These are phyloP conservation scores for Daedalea quercina DNA, from an alignment of 768 basidiomycete genomes.

Conservation along the genomic window DNA sequence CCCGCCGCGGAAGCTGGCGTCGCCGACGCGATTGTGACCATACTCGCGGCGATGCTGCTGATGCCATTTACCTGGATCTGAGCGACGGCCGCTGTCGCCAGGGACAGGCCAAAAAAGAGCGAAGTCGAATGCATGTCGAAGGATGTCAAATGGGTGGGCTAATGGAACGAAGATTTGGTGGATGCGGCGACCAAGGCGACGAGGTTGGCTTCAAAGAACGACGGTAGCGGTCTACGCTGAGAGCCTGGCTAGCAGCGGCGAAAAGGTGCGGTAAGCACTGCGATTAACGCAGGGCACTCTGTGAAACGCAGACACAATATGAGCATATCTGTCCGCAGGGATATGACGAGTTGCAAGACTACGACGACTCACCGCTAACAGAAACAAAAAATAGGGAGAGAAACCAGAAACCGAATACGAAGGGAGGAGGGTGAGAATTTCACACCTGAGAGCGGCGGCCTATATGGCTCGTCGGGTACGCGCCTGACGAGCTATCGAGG, in stretches of 20 bases:
- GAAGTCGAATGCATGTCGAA: slow-evolving; percentile 50
- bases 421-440: slow-evolving; percentile 26
- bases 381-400: slow-evolving; percentile 21
- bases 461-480: slow-evolving; percentile 28
- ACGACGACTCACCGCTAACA: slow-evolving; percentile 35
- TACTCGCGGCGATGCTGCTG: slow-evolving; percentile 19
- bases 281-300: slow-evolving; percentile 39
- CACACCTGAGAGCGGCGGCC: background rate
- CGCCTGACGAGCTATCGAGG: background rate
- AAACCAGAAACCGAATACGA: slow-evolving; percentile 34
- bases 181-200: slow-evolving; percentile 18
- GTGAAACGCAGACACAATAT: background rate
- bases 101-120: slow-evolving; percentile 49
- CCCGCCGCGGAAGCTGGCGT: slow-evolving; percentile 24
- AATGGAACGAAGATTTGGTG: slow-evolving; percentile 26
- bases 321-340: no score
- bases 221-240: slow-evolving; percentile 67
- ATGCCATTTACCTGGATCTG: slow-evolving; percentile 43
- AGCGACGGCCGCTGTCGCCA: slow-evolving; percentile 51
- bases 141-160: slow-evolving; percentile 27
- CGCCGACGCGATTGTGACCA: slow-evolving; percentile 11
- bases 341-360: no score
- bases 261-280: slow-evolving; percentile 35
- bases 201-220: slow-evolving; percentile 31
- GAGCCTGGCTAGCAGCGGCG: slow-evolving; percentile 61